Conservation (phyloP, 1,284 basidiomycete genomes). For the Cutaneotrichosporon sp. region DNA sequence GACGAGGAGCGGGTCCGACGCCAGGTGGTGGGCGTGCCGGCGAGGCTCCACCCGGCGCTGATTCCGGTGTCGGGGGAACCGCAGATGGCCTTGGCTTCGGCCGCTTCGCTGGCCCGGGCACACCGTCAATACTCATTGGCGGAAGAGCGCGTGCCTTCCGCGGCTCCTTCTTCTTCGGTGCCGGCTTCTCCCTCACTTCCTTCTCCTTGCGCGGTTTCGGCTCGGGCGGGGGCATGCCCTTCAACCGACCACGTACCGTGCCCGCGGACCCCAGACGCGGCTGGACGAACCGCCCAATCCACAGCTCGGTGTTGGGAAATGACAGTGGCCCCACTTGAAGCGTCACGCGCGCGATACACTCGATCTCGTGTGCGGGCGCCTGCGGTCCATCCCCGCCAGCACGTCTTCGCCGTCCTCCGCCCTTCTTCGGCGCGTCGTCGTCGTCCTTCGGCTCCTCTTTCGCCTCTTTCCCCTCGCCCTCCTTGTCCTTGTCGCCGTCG, state of each 20-base stretch:
- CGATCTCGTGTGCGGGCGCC: constrained; percentile 42
- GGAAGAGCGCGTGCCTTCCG: constrained; percentile 3
- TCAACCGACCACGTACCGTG: constrained; percentile 10
- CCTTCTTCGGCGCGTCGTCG: constrained; percentile 5
- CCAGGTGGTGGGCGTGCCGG: too few relatives aligned
- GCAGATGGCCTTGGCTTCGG: constrained; percentile 1
- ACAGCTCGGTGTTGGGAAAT: constrained; percentile 40
- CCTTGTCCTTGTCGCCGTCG: not conserved
- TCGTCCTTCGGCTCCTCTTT: not conserved
- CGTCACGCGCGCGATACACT: constrained; percentile 39
- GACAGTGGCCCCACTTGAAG: constrained; percentile 38
- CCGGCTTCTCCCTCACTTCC: not conserved
- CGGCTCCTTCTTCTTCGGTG: constrained; percentile 3
- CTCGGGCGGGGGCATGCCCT: constrained; percentile 6
- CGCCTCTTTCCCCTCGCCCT: not conserved
- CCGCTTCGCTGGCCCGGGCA: not conserved
- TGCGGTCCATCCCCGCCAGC: constrained; percentile 14
- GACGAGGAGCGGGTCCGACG: too few relatives aligned
- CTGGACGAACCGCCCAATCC: constrained; percentile 43
- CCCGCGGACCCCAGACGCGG: constrained; percentile 15
- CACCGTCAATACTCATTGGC: constrained; percentile 1
- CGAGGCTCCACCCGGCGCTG: too few relatives aligned
- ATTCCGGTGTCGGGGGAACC: too few relatives aligned
- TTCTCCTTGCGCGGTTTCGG: constrained; percentile 5
- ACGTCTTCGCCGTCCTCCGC: constrained; percentile 2